Evolutionary conservation across 306 rosid species (phyloP).

Genomic region (Spatholobus suberectus): DNA sequence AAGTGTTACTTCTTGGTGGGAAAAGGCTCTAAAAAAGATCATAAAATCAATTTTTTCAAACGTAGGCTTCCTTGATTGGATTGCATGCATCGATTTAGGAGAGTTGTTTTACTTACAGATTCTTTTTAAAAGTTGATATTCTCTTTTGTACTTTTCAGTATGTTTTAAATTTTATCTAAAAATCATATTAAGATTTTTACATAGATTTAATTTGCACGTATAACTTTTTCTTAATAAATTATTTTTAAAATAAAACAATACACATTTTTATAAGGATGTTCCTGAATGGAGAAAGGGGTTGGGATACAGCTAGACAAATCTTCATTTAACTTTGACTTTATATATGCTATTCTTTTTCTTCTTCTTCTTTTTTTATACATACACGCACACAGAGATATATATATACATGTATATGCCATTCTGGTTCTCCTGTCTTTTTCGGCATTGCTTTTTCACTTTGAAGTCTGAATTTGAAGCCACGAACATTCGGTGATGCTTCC

Average conservation of each 20-base stretch:
- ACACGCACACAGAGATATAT: no score
- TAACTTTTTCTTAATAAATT: not conserved
- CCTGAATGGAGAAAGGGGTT: not conserved
- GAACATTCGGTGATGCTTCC: conserved; percentile 35
- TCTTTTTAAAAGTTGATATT: not conserved
- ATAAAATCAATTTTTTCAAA: not conserved
- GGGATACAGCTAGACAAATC: conserved; percentile 29
- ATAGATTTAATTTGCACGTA: not conserved
- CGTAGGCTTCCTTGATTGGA: not conserved
- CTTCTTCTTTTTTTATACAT: no score
- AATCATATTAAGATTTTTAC: not conserved
- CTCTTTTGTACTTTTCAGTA: not conserved
- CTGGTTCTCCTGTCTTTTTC: not conserved
- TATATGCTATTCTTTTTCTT: not conserved
- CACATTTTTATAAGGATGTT: not conserved
- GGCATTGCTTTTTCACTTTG: not conserved
- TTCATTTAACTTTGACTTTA: not conserved
- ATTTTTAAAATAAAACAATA: not conserved
- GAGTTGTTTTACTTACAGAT: not conserved
- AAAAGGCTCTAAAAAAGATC: not conserved
- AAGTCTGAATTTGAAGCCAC: not conserved
- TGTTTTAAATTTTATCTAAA: not conserved
- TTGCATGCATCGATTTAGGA: not conserved
- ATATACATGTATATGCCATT: no score
- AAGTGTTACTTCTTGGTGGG: not conserved